Percentiles rank a stretch among this genome's conserved stretches.
These are phyloP conservation scores for Penicillium daleae DNA, from an alignment of 495 filamentous ascomycete species.

Conservation along the genomic window DNA sequence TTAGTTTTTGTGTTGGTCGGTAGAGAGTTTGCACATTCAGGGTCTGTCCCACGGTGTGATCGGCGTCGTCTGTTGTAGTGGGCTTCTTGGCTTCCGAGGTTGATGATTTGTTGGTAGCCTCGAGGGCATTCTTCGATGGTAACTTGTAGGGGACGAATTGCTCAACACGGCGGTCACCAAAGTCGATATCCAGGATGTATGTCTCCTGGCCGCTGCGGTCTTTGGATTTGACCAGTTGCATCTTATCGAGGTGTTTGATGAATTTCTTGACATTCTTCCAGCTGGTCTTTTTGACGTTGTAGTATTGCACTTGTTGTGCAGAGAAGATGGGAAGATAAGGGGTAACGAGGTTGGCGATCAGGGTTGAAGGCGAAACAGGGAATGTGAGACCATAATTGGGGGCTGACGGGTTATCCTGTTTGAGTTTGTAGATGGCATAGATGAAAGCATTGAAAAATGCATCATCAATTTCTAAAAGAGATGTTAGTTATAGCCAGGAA, in stretches of 20 bases:
- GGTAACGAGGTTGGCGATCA: conserved; percentile 67
- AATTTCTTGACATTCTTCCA: conserved; percentile 78
- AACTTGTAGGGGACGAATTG: conserved; percentile 68
- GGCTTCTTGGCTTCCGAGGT: conserved; percentile 46
- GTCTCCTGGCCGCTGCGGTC: conserved; percentile 69
- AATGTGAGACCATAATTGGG: conserved; percentile 60
- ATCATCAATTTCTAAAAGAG: conserved; percentile 63
- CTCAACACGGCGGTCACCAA: conserved; percentile 55
- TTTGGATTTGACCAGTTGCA: conserved; percentile 64
- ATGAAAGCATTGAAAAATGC: conserved; percentile 71
- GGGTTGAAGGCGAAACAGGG: conserved; percentile 65
- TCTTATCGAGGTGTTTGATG: conserved; percentile 71
- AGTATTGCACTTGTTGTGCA: conserved; percentile 55
- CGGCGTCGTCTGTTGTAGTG: conserved; percentile 39
- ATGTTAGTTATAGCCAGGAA: conserved; percentile 19
- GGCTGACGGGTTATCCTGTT: conserved; percentile 51
- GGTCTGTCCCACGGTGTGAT: conserved; percentile 60
- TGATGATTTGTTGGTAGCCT: conserved; percentile 37
- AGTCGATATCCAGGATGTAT: conserved; percentile 69
- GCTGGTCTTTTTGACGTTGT: conserved; percentile 75
- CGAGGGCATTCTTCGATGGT: conserved; percentile 46
- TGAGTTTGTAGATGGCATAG: conserved; percentile 62
- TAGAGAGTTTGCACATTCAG: conserved; percentile 59
- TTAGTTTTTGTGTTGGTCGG: conserved; percentile 59
- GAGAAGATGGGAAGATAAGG: conserved; percentile 68